A percentile compares a stretch with the other conserved stretches of the same genome.
Conservation (phyloP, 1,284 basidiomycete species). For the Moniliophthora roreri region DNA sequence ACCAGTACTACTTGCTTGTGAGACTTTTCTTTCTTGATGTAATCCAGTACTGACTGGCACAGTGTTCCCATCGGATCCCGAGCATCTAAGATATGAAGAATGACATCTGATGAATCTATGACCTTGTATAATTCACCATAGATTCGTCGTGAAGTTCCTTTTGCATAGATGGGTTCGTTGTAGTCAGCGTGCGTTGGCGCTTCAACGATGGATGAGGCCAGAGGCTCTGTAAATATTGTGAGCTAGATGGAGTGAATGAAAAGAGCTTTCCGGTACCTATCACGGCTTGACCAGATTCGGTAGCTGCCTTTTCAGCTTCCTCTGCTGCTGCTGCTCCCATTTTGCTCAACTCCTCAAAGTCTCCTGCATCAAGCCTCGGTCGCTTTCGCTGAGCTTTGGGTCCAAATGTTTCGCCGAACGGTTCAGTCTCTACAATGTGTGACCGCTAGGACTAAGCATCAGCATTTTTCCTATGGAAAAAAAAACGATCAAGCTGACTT, state of each 20-base stretch:
- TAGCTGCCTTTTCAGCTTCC: conserved; percentile 43
- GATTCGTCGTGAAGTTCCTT: conserved; percentile 92
- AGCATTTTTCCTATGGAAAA: too few species aligned
- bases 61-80: conserved; percentile 96
- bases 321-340: conserved; percentile 50
- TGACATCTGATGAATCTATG: conserved; percentile 97
- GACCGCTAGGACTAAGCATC: conserved; percentile 52
- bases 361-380: conserved; percentile 80
- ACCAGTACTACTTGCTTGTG: conserved; percentile 97
- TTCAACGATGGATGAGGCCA: conserved; percentile 44
- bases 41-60: conserved; percentile 94
- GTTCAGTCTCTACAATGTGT: conserved; percentile 93
- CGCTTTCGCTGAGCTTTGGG: conserved; percentile 91
- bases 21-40: conserved; percentile 93
- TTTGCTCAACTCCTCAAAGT: conserved; percentile 85
- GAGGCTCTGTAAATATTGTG: conserved; percentile 33
- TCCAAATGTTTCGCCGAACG: conserved; percentile 90
- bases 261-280: conserved; percentile 37
- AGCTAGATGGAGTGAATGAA: not conserved
- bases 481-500: conserved; percentile 44
- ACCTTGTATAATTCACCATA: conserved; percentile 99
- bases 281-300: conserved; percentile 36
- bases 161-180: conserved; percentile 87
- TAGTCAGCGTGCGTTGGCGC: conserved; percentile 69
- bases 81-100: conserved; percentile 95